These are phyloP conservation scores for Leptomonas pyrrhocoris DNA, from an alignment of 208 protist genomes.

Conservation along the genomic window DNA sequence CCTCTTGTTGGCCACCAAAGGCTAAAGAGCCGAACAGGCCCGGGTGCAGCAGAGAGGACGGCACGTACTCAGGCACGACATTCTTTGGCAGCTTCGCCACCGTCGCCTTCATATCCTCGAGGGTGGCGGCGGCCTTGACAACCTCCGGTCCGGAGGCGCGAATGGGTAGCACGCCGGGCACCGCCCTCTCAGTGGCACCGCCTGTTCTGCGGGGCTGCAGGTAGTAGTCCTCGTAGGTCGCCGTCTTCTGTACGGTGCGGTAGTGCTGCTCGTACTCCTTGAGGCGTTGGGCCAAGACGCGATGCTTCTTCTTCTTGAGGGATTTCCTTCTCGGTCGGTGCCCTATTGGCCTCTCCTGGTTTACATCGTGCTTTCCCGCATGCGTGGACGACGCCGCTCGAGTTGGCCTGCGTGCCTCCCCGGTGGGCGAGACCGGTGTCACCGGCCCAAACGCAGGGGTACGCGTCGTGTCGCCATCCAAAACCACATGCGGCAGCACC, in stretches of 20 bases:
- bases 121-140: slow-evolving; percentile 18
- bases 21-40: slow-evolving; percentile 51
- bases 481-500: slow-evolving; percentile 4
- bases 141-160: slow-evolving; percentile 13
- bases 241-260: slow-evolving; percentile 26
- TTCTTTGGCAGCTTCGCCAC: slow-evolving; percentile 38
- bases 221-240: slow-evolving; percentile 84
- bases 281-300: slow-evolving; percentile 37
- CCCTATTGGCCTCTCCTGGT: background rate
- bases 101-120: slow-evolving; percentile 41
- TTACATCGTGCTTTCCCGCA: background rate
- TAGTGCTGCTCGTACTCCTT: slow-evolving; percentile 63
- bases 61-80: slow-evolving; percentile 37
- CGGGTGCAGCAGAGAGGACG: slow-evolving; percentile 30
- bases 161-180: slow-evolving; percentile 4
- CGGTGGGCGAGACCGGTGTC: background rate
- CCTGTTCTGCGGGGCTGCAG: background rate
- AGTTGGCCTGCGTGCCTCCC: background rate
- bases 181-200: background rate
- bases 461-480: background rate
- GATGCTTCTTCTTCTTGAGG: slow-evolving; percentile 24
- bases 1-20: slow-evolving; percentile 48
- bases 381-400: background rate
- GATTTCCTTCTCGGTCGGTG: slow-evolving; percentile 9
- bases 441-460: background rate